Base-by-base conservation (phyloP, 805 yeast species). In the Myxozyma lipomycoides region DNA sequence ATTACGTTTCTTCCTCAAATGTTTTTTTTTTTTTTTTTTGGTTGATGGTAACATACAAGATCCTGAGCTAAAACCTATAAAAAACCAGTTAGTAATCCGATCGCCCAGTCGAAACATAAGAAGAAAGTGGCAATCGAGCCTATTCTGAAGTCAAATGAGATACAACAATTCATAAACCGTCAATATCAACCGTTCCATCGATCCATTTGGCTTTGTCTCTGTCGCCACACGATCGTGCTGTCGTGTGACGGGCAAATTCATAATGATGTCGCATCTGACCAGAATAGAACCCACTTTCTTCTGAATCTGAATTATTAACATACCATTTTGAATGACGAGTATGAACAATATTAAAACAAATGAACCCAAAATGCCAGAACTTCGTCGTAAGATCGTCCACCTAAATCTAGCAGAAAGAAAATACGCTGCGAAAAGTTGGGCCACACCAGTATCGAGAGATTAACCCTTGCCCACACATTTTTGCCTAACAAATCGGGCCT, bases 61-160 rank as follows among this genome's bases (percentile, higher is more conserved):
- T 60, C 63, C 56, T 60, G 63, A 46, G 63, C 63, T 52, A 60
- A 60, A 60, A 58, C 63, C 63, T 59, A 35, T 40, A 17, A 36
- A 3, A 17, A 23, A 40, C 37, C 5, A 1, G 52, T 48, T 48
- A 52, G 53, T 44, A 15, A 25, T 37, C 15, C 26, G 34, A 23
- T 19, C 18, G 18, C 7, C 32, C 32, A 15, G 6, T 7, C 5
- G 36, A 40, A 23, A 9, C 32, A 22, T 10, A 10, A n/a, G 10
- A n/a, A n/a, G n/a, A 37, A 17, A 37, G n/a, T n/a, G 10, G 10
- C 45, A 23, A 17, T 12, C 34, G n/a, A 12, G 15, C 5, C n/a
- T 3, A 17, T 38, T 38, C 10, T 26, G 22, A 4, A n/a, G 22
- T 36, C 10, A 4, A 17, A 17, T 18, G 47, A 12, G 6, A 24